A percentile compares a stretch with the other conserved stretches of the same genome.
Evolutionary conservation across 768 basidiomycete species (phyloP).

Genomic region (Panellus pusillus): DNA sequence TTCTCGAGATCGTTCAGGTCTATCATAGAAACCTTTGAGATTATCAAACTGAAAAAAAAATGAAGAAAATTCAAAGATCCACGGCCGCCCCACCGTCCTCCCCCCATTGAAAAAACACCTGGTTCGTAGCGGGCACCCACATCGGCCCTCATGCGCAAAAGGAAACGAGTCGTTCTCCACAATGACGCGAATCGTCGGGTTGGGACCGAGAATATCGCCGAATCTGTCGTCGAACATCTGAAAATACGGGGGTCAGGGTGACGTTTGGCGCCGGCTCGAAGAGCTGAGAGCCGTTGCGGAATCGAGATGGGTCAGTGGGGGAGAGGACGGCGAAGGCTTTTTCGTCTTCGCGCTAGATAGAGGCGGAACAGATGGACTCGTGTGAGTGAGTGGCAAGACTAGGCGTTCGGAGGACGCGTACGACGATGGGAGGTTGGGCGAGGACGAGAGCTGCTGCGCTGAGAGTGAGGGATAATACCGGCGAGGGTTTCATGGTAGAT

Average conservation of each 20-base stretch:
- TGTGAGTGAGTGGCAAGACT: neutral
- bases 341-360: slow-evolving; percentile 14
- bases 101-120: slow-evolving; percentile 56
- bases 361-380: neutral
- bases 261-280: slow-evolving; percentile 53
- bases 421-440: neutral
- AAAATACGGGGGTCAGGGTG: slow-evolving; percentile 45
- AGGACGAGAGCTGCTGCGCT: neutral
- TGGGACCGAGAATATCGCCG: slow-evolving; percentile 41
- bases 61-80: slow-evolving; percentile 37
- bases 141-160: slow-evolving; percentile 59
- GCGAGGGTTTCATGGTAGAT: neutral
- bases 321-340: slow-evolving; percentile 19
- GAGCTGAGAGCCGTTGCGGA: slow-evolving; percentile 21
- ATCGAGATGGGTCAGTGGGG: slow-evolving; percentile 7
- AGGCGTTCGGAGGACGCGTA: neutral
- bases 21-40: slow-evolving; percentile 38
- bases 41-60: slow-evolving; percentile 43
- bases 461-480: neutral
- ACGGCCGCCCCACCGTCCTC: slow-evolving; percentile 42
- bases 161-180: slow-evolving; percentile 44
- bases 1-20: slow-evolving; percentile 19
- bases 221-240: slow-evolving; percentile 52
- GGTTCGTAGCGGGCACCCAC: slow-evolving; percentile 49
- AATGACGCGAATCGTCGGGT: slow-evolving; percentile 46